These are phyloP conservation scores for Scalesia atractyloides DNA, from an alignment of 129 eudicot genomes.

Conservation along the genomic window DNA sequence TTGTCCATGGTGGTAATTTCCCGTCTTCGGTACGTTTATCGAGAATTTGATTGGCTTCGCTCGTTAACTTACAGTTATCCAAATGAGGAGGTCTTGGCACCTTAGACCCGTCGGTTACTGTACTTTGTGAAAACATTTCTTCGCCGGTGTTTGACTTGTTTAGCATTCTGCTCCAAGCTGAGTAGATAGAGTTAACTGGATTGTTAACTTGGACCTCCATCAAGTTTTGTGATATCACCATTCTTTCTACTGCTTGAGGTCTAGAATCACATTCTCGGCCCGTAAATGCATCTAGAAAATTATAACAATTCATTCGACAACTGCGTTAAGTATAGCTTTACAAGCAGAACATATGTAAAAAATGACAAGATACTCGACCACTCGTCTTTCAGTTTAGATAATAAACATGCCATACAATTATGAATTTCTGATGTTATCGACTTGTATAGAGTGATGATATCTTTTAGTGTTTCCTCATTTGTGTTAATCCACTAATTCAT, in stretches of 20 bases:
- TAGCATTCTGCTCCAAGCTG: slow-evolving; percentile 59
- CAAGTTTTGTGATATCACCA: slow-evolving; percentile 38
- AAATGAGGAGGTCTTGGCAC: slow-evolving; percentile 79
- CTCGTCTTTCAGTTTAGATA: not conserved
- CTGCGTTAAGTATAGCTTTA: not conserved
- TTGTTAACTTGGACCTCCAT: slow-evolving; percentile 31
- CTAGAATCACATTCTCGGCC: slow-evolving; percentile 41
- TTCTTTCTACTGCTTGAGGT: slow-evolving; percentile 36
- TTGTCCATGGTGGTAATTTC: slow-evolving; percentile 81
- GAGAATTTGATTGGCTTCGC: slow-evolving; percentile 45
- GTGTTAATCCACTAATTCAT: too few species aligned
- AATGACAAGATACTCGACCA: not conserved
- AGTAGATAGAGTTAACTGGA: slow-evolving; percentile 44
- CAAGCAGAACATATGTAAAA: not conserved
- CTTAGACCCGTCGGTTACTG: slow-evolving; percentile 19
- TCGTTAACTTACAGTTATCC: slow-evolving; percentile 68
- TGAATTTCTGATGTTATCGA: too few species aligned
- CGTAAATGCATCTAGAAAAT: slow-evolving; percentile 37
- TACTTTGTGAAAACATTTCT: slow-evolving; percentile 18
- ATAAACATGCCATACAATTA: not conserved
- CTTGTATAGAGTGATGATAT: too few species aligned
- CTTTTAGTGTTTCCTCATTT: too few species aligned
- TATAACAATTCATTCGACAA: not conserved
- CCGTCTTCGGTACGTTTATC: slow-evolving; percentile 52
- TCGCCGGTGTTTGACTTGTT: slow-evolving; percentile 42